A percentile compares a stretch with the other conserved stretches of the same genome.
These are phyloP conservation scores for Stipa capillata DNA, from an alignment of 176 grass and related monocot genomes.

Conservation along the genomic window DNA sequence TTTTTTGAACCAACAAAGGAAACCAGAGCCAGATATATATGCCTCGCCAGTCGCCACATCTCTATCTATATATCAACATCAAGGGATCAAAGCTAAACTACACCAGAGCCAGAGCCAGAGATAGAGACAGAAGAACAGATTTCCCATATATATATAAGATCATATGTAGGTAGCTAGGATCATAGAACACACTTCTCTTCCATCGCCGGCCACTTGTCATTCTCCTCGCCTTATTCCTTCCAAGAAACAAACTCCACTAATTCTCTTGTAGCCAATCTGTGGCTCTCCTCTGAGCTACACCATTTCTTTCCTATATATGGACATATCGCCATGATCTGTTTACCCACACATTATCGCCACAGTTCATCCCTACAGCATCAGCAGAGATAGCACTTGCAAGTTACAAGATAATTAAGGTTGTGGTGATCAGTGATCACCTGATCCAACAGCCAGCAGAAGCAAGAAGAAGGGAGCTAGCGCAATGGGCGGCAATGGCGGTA, in stretches of 20 bases:
- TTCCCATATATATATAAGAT: neutral
- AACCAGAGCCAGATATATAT: neutral
- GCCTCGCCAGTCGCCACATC: neutral
- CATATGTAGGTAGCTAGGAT: neutral
- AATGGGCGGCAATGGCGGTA: neutral
- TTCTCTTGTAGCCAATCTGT: neutral
- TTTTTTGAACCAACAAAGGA: constrained; percentile 36
- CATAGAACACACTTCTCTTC: neutral
- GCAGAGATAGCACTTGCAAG: too few species aligned
- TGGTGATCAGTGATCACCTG: neutral
- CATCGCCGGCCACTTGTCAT: neutral
- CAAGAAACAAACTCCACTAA: neutral
- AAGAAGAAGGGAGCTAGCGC: neutral
- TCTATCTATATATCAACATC: constrained; percentile 26
- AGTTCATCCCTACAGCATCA: neutral
- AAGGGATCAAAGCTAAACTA: constrained; percentile 31
- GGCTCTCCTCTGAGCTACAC: too few species aligned
- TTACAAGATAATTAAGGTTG: neutral
- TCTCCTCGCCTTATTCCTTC: neutral
- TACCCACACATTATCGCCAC: neutral
- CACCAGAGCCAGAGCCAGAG: too few species aligned
- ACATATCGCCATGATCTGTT: too few species aligned
- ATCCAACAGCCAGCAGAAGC: neutral
- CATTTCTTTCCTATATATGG: too few species aligned
- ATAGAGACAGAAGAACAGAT: neutral